phyloP scores from a whole-genome alignment of 768 basidiomycete species.

The Naganishia randhawae region DNA sequence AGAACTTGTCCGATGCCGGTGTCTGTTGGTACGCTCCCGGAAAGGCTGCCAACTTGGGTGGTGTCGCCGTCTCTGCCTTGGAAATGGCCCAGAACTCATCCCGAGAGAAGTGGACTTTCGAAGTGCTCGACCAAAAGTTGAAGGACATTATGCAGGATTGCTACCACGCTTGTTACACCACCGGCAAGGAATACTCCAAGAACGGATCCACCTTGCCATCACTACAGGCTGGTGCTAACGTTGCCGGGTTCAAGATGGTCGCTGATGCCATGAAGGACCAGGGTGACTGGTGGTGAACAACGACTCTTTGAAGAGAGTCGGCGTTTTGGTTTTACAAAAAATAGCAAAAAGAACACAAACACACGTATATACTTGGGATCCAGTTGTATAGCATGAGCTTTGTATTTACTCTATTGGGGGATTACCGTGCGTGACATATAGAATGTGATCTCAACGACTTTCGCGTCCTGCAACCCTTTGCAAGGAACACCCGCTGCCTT shows the following conservation, averaged over 20 bases:
- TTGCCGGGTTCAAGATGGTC: conserved; percentile 66
- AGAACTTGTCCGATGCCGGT: conserved; percentile 48
- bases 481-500: too few relatives aligned
- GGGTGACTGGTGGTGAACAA: conserved; percentile 68
- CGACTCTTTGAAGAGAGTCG: conserved; percentile 23
- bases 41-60: conserved; percentile 66
- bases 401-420: conserved; percentile 22
- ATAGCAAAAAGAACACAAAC: conserved; percentile 11
- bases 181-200: conserved; percentile 61
- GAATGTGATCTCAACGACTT: conserved; percentile 16
- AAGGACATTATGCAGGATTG: conserved; percentile 68
- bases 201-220: conserved; percentile 55
- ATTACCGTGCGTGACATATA: conserved; percentile 20
- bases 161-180: conserved; percentile 60
- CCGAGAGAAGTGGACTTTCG: conserved; percentile 60
- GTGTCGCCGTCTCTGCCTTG: conserved; percentile 67
- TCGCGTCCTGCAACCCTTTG: too few relatives aligned
- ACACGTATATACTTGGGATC: conserved; percentile 21
- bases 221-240: conserved; percentile 66
- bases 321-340: background rate
- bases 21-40: conserved; percentile 71
- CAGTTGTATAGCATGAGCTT: conserved; percentile 21
- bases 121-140: conserved; percentile 66
- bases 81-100: conserved; percentile 75
- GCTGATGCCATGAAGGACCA: conserved; percentile 71